These are phyloP conservation scores for Zygosaccharomyces kombuchaensis DNA, from an alignment of 805 yeast species.

Conservation along the genomic window DNA sequence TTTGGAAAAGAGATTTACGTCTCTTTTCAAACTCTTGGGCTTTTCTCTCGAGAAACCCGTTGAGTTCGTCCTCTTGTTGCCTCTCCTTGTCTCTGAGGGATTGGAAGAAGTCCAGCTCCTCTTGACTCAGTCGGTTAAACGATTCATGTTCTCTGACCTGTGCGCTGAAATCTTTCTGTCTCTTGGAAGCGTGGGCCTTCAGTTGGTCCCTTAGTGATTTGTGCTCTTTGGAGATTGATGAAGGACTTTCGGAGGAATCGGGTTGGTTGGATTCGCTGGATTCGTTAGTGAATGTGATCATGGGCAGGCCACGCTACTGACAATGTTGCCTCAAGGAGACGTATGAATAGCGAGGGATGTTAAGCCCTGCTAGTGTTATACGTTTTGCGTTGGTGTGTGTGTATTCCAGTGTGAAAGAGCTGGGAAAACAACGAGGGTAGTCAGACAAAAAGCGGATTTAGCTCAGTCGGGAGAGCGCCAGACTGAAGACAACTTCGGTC, in stretches of 20 bases:
- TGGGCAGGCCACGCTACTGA: background rate
- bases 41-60: conserved; percentile 9
- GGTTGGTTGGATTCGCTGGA: background rate
- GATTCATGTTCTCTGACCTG: conserved; percentile 26
- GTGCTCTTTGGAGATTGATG: conserved; percentile 11
- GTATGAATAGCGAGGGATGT: too few species aligned
- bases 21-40: conserved; percentile 10
- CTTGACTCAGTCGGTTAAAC: conserved; percentile 27
- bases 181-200: conserved; percentile 26
- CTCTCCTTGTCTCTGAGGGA: conserved; percentile 5
- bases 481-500: conserved; percentile 35
- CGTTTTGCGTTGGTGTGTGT: too few species aligned
- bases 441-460: conserved; percentile 34
- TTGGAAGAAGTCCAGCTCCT: conserved; percentile 22
- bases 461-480: conserved; percentile 46
- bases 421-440: background rate
- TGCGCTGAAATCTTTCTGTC: conserved; percentile 24
- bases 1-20: background rate
- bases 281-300: background rate
- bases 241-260: background rate
- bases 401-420: background rate
- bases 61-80: conserved; percentile 9
- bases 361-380: too few species aligned
- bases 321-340: too few species aligned
- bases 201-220: conserved; percentile 32